phyloP scores from a whole-genome alignment of 208 protist species.

The Crithidia fasciculata region DNA sequence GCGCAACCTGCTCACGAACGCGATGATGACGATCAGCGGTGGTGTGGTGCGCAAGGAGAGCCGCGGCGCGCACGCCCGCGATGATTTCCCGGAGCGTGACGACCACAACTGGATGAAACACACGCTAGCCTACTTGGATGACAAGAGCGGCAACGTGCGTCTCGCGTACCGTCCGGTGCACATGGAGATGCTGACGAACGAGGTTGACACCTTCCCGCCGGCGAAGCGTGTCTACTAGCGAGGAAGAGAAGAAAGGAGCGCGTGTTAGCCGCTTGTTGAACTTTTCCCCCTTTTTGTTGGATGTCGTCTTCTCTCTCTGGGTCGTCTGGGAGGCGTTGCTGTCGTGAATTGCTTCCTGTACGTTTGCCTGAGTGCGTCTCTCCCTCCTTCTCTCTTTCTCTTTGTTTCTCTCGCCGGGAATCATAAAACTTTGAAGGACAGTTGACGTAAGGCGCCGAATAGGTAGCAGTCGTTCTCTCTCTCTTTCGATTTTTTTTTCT shows the following conservation, averaged over 20 bases:
- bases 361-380: too few species aligned
- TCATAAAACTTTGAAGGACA: too few species aligned
- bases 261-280: too few species aligned
- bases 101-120: conserved; percentile 99
- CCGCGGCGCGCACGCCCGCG: conserved; percentile 97
- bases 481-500: too few species aligned
- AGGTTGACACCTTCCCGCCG: conserved; percentile 86
- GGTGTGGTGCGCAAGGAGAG: conserved; percentile 96
- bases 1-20: conserved; percentile 97
- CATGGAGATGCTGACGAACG: conserved; percentile 91
- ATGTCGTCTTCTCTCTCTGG: too few species aligned
- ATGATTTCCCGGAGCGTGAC: conserved; percentile 97
- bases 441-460: too few species aligned
- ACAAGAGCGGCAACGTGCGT: conserved; percentile 87
- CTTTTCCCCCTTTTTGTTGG: too few species aligned
- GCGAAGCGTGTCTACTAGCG: conserved; percentile 92
- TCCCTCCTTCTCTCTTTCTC: too few species aligned
- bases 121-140: conserved; percentile 96
- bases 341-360: too few species aligned
- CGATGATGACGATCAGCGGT: conserved; percentile 93
- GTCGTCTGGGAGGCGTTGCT: too few species aligned
- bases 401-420: too few species aligned
- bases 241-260: conserved; percentile 18
- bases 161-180: conserved; percentile 96
- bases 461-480: too few species aligned